Evolutionary conservation across 1,284 basidiomycete genomes (phyloP).

Genomic region (Coniferiporia sulphurascens): DNA sequence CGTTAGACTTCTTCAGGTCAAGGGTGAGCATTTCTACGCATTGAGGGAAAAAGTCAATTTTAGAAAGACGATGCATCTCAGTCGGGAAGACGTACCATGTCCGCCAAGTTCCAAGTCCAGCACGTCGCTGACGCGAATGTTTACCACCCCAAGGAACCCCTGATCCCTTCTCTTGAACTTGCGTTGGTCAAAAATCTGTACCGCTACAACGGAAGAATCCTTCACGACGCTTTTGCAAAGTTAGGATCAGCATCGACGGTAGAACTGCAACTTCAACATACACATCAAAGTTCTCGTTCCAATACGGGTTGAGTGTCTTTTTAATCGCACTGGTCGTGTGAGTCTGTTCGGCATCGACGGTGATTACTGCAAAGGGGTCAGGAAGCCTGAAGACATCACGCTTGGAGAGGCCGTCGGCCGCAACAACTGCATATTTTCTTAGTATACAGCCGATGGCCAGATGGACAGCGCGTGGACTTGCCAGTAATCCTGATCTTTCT

Average conservation of each 20-base stretch:
- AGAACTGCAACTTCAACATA: constrained; percentile 29
- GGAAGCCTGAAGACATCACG: constrained; percentile 89
- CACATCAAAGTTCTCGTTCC: constrained; percentile 94
- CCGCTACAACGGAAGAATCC: constrained; percentile 86
- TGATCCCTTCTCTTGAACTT: constrained; percentile 96
- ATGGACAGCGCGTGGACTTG: not conserved
- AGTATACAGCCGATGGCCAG: not conserved
- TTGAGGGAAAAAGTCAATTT: constrained; percentile 1
- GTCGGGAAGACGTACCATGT: constrained; percentile 58
- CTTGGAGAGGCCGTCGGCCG: constrained; percentile 85
- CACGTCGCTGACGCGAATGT: constrained; percentile 85
- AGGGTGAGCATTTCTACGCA: constrained; percentile 79
- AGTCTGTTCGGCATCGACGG: constrained; percentile 91
- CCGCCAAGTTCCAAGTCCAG: constrained; percentile 86
- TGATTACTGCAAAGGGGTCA: constrained; percentile 92
- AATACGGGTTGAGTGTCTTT: constrained; percentile 87
- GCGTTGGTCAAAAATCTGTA: constrained; percentile 96
- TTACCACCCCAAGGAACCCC: constrained; percentile 92
- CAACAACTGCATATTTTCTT: constrained; percentile 59
- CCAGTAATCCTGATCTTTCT: constrained; percentile 63
- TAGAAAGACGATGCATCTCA: not conserved
- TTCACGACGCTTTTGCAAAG: constrained; percentile 63
- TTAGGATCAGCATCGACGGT: constrained; percentile 14
- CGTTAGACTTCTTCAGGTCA: constrained; percentile 87
- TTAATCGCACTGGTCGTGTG: constrained; percentile 90